Evolutionary conservation across 1,284 basidiomycete genomes (phyloP).

Genomic region (Exobasidium rhododendri): DNA sequence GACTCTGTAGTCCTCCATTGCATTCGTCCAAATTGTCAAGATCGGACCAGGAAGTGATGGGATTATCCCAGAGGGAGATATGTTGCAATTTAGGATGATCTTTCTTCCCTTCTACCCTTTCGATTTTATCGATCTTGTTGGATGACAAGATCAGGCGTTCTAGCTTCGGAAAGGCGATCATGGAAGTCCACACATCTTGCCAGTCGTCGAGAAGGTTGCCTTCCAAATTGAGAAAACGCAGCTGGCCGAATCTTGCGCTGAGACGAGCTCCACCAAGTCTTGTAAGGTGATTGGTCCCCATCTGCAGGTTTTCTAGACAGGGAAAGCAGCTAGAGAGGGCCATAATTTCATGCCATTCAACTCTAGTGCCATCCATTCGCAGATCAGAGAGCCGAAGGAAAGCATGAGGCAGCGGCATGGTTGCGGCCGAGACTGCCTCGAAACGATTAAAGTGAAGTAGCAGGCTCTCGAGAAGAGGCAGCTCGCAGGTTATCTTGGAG

Average conservation of each 20-base stretch:
- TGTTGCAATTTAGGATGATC: conserved; percentile 58
- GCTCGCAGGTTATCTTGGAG: conserved; percentile 65
- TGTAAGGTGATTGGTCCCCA: conserved; percentile 71
- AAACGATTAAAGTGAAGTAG: conserved; percentile 67
- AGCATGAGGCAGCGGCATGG: not conserved
- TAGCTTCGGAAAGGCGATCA: conserved; percentile 63
- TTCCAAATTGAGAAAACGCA: conserved; percentile 71
- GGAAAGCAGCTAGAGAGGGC: conserved; percentile 59
- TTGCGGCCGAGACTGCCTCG: conserved; percentile 21
- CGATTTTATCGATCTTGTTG: conserved; percentile 63
- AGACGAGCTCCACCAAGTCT: not conserved
- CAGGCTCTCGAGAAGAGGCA: conserved; percentile 67
- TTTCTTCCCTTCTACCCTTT: conserved; percentile 53
- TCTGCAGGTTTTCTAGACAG: conserved; percentile 65
- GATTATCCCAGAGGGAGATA: conserved; percentile 68
- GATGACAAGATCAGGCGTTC: conserved; percentile 68
- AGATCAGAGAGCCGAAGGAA: conserved; percentile 62
- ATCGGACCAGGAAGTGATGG: conserved; percentile 64
- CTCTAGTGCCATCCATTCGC: conserved; percentile 70
- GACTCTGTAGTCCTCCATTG: conserved; percentile 60
- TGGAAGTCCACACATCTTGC: conserved; percentile 60
- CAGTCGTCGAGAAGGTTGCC: conserved; percentile 68
- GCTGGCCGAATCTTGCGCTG: conserved; percentile 24
- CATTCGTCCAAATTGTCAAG: conserved; percentile 69
- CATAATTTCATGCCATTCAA: conserved; percentile 65